Conservation (phyloP, 352 stramenopile species). For the Globisporangium carolinianum region DNA sequence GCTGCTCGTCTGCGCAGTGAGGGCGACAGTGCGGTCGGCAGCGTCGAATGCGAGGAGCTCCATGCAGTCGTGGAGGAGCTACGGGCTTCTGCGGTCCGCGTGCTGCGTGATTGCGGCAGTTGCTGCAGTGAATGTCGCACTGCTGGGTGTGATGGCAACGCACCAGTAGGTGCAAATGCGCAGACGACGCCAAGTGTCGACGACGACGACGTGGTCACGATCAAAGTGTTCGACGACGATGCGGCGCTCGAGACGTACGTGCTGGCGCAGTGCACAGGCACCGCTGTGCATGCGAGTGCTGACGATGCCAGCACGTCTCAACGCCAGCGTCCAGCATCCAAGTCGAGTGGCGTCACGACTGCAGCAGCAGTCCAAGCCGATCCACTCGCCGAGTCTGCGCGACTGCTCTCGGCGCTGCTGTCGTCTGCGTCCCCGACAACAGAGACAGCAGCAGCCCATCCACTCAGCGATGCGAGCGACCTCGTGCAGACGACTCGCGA, state of each 20-base stretch:
- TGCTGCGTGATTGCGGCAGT: background rate
- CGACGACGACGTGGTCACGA: background rate
- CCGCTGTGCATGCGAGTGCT: no score
- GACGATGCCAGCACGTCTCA: no score
- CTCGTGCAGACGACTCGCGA: slow-evolving; percentile 16
- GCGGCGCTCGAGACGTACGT: slow-evolving; percentile 9
- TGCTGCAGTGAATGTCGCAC: background rate
- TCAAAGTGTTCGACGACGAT: background rate
- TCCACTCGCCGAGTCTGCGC: background rate
- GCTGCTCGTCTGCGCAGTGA: background rate
- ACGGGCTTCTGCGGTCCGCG: background rate
- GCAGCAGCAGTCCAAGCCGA: background rate
- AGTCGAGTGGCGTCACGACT: background rate
- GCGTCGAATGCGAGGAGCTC: background rate
- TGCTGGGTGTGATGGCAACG: background rate
- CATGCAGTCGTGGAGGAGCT: slow-evolving; percentile 1
- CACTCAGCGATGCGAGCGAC: background rate
- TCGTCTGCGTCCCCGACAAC: background rate
- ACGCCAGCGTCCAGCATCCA: no score
- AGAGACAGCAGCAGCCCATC: background rate
- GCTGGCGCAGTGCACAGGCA: background rate
- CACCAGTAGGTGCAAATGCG: background rate
- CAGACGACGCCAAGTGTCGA: no score
- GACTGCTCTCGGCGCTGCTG: slow-evolving; percentile 1
- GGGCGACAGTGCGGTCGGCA: background rate